Conservation (phyloP, 169 alveolate species). For the Ichthyophthirius multifiliis region DNA sequence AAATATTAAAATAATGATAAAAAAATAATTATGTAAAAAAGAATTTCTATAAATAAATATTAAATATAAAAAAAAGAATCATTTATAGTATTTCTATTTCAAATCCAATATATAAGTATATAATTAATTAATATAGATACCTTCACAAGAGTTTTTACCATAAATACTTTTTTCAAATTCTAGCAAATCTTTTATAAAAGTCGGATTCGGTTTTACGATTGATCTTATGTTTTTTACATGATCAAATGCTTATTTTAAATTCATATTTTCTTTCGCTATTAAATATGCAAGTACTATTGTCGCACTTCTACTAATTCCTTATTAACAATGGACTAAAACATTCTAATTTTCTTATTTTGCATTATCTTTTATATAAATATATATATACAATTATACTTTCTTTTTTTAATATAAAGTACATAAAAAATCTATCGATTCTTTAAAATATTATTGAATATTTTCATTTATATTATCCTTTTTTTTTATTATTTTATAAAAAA, state of each 20-base stretch:
- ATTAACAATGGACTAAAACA: slow-evolving; percentile 82
- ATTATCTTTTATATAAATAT: slow-evolving; percentile 8
- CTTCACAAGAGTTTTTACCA: slow-evolving; percentile 30
- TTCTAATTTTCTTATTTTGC: slow-evolving; percentile 43
- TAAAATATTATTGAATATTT: not conserved
- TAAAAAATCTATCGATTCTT: slow-evolving; percentile 15
- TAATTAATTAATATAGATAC: not conserved
- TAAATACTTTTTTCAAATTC: slow-evolving; percentile 39
- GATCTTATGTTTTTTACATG: slow-evolving; percentile 59
- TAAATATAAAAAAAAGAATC: too few species aligned
- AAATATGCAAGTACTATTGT: slow-evolving; percentile 74
- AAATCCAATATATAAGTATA: too few species aligned
- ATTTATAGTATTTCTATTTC: too few species aligned
- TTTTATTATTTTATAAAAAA: not conserved
- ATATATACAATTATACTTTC: too few species aligned
- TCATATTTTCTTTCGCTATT: slow-evolving; percentile 71
- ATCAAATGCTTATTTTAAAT: slow-evolving; percentile 68
- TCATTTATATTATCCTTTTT: not conserved
- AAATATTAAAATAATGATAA: too few species aligned
- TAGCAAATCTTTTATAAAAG: slow-evolving; percentile 62
- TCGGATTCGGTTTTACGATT: slow-evolving; percentile 76
- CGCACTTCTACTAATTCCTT: slow-evolving; percentile 84
- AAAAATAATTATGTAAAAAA: too few species aligned
- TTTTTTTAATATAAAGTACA: not conserved
- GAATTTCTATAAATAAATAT: too few species aligned